Conservation (phyloP, 176 grass and related monocot genomes). For the Rhynchospora tenuis region DNA sequence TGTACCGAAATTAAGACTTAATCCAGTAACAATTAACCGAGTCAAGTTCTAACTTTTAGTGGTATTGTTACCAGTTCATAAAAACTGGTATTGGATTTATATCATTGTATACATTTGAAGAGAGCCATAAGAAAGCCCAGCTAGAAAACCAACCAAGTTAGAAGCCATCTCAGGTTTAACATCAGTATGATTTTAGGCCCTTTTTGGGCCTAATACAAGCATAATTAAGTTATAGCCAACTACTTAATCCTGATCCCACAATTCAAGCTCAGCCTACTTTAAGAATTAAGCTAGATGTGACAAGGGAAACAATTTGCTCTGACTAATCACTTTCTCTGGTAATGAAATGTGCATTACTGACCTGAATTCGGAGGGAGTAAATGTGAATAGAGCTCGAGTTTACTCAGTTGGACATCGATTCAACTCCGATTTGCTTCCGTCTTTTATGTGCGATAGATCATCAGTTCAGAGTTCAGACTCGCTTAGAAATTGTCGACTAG, state of each 20-base stretch:
- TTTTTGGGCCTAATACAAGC: background rate
- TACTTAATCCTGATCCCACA: background rate
- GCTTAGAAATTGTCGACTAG: no score
- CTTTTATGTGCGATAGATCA: background rate
- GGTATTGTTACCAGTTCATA: background rate
- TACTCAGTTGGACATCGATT: background rate
- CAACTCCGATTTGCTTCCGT: background rate
- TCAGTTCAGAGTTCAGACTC: background rate
- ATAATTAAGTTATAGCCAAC: background rate
- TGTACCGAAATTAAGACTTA: background rate
- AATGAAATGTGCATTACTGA: background rate
- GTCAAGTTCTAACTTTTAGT: background rate
- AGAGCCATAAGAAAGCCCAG: background rate
- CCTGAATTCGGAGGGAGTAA: background rate
- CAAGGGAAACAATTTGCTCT: background rate
- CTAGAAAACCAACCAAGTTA: background rate
- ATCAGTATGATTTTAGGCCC: background rate
- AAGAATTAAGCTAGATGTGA: background rate
- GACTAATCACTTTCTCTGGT: background rate
- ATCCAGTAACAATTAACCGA: background rate
- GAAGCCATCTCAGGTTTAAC: background rate
- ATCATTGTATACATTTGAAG: background rate
- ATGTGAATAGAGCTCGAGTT: no score
- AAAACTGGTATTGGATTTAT: background rate
- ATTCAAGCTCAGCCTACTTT: background rate